Conservation (phyloP, 2,329 filamentous ascomycete genomes). For the Colletotrichum phormii region DNA sequence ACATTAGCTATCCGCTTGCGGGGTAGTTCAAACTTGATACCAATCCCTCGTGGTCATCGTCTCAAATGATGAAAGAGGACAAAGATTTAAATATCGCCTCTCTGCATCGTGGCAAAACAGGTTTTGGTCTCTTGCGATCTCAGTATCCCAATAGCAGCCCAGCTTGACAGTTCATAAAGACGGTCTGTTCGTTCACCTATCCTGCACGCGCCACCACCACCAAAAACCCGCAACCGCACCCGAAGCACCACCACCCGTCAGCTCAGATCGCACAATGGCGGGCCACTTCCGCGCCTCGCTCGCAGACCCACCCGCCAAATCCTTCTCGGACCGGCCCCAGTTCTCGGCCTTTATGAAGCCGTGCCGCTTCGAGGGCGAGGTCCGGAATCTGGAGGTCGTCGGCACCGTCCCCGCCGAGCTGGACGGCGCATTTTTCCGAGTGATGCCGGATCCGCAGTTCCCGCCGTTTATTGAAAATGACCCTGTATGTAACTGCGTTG, state of each 20-base stretch:
- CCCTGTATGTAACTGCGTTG: background rate
- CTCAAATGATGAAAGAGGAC: background rate
- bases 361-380: slow-evolving; percentile 35
- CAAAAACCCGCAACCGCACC: background rate
- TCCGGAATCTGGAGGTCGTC: slow-evolving; percentile 36
- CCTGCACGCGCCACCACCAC: background rate
- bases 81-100: background rate
- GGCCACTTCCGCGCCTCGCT: slow-evolving; percentile 29
- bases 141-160: background rate
- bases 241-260: background rate
- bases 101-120: background rate
- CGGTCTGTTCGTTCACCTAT: background rate
- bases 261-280: slow-evolving; percentile 1
- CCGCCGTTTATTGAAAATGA: slow-evolving; percentile 41
- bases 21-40: background rate
- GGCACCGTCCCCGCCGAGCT: slow-evolving; percentile 40
- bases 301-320: slow-evolving; percentile 16
- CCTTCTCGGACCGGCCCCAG: slow-evolving; percentile 29
- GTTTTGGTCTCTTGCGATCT: too few species aligned
- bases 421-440: slow-evolving; percentile 44
- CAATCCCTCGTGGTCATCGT: background rate
- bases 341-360: slow-evolving; percentile 35
- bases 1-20: background rate
- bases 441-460: slow-evolving; percentile 55
- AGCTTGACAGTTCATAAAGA: too few species aligned